Conservation (phyloP, 306 rosid genomes). For the Alnus glutinosa region DNA sequence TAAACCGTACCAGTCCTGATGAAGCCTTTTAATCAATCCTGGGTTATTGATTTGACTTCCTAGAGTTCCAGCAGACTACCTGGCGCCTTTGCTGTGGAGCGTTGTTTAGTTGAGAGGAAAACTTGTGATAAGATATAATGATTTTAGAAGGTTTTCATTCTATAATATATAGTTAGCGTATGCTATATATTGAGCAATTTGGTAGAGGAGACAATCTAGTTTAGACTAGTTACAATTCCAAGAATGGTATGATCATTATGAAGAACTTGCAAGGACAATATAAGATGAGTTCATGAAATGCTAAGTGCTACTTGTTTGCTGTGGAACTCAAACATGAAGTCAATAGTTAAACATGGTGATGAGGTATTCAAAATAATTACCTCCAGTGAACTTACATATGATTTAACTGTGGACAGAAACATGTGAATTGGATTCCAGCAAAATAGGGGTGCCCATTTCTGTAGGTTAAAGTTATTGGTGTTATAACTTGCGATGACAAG, state of each 20-base stretch:
- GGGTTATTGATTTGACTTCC: too few relatives aligned
- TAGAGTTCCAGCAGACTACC: too few relatives aligned
- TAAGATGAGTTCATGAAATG: not conserved
- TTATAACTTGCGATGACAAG: not conserved
- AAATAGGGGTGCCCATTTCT: not conserved
- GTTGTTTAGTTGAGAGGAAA: too few relatives aligned
- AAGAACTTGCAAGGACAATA: not conserved
- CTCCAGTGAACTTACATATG: not conserved
- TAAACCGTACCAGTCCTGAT: too few relatives aligned
- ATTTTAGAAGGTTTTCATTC: too few relatives aligned
- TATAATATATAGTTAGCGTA: too few relatives aligned
- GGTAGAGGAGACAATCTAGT: not conserved
- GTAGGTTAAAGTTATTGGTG: not conserved
- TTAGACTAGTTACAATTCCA: not conserved
- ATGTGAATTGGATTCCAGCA: not conserved
- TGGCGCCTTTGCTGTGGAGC: too few relatives aligned
- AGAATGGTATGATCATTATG: not conserved
- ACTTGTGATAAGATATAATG: too few relatives aligned
- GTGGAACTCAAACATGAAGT: not conserved
- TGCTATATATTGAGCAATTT: too few relatives aligned
- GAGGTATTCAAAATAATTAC: not conserved
- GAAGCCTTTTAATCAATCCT: too few relatives aligned
- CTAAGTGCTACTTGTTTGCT: not conserved
- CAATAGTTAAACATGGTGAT: not conserved
- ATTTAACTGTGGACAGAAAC: not conserved